A percentile compares a stretch with the other conserved stretches of the same genome.
These are phyloP conservation scores for Candida krabiensis DNA, from an alignment of 805 yeast species.

Conservation along the genomic window DNA sequence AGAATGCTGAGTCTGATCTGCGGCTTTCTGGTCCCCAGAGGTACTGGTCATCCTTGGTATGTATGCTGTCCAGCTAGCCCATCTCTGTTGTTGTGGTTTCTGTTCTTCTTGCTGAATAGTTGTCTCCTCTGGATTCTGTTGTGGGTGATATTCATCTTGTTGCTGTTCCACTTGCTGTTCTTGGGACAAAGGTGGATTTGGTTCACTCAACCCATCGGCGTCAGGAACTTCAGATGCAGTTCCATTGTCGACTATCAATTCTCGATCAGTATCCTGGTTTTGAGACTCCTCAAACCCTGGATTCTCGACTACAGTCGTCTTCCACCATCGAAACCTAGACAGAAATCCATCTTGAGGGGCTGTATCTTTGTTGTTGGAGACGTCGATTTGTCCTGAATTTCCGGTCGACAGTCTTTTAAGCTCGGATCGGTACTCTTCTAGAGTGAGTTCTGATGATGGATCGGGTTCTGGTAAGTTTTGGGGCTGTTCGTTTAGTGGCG, in stretches of 20 bases:
- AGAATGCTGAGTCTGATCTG: too few relatives aligned
- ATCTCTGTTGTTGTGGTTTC: too few relatives aligned
- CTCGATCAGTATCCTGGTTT: not conserved
- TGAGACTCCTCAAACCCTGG: too few relatives aligned
- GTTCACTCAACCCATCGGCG: not conserved
- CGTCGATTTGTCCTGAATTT: not conserved
- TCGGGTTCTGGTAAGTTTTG: not conserved
- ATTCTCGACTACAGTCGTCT: not conserved
- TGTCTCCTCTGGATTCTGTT: not conserved
- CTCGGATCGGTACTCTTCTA: conserved; percentile 27
- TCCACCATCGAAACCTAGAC: conserved; percentile 3
- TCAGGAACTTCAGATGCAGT: not conserved
- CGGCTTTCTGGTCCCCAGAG: not conserved
- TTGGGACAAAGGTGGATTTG: not conserved
- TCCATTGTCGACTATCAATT: not conserved
- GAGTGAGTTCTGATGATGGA: conserved; percentile 19
- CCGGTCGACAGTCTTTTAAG: conserved; percentile 14
- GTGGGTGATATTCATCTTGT: not conserved
- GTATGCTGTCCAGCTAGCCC: too few relatives aligned
- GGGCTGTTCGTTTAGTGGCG: conserved; percentile 5
- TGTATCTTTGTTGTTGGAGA: not conserved
- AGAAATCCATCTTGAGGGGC: not conserved
- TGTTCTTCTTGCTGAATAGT: not conserved
- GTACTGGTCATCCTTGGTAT: not conserved
- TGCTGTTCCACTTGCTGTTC: not conserved